Conservation (phyloP, 1,284 basidiomycete species). For the Microbotryum scabiosae region DNA sequence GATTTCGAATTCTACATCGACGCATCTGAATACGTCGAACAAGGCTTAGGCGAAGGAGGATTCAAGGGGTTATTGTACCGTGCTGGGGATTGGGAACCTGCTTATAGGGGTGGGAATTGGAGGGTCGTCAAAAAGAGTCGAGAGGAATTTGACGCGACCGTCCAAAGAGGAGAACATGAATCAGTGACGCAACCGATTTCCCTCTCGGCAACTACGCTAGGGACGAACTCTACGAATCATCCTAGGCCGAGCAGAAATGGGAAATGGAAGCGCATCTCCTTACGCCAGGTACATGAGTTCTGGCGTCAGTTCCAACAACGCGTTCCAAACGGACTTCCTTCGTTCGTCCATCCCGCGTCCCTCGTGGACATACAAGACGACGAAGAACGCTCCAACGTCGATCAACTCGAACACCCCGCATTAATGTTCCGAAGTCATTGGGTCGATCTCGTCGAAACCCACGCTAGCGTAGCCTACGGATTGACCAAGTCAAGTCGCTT, state of each 20-base stretch:
- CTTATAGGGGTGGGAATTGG: constrained; percentile 3
- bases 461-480: neutral
- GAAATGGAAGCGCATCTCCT: neutral
- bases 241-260: neutral
- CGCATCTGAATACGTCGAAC: neutral
- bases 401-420: neutral
- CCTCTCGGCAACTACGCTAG: neutral
- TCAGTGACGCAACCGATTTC: neutral
- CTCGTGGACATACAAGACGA: constrained; percentile 5
- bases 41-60: constrained; percentile 3
- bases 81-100: constrained; percentile 7
- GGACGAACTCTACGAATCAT: neutral
- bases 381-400: neutral
- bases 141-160: neutral
- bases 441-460: constrained; percentile 6
- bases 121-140: neutral
- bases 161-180: neutral
- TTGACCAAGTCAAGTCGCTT: neutral
- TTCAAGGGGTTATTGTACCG: constrained; percentile 3
- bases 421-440: neutral
- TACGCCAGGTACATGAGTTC: constrained; percentile 2
- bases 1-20: constrained; percentile 8
- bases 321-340: neutral
- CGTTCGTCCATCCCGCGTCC: neutral
- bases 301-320: neutral